Conservation (phyloP, 768 basidiomycete genomes). For the Termitomyces sp. region DNA sequence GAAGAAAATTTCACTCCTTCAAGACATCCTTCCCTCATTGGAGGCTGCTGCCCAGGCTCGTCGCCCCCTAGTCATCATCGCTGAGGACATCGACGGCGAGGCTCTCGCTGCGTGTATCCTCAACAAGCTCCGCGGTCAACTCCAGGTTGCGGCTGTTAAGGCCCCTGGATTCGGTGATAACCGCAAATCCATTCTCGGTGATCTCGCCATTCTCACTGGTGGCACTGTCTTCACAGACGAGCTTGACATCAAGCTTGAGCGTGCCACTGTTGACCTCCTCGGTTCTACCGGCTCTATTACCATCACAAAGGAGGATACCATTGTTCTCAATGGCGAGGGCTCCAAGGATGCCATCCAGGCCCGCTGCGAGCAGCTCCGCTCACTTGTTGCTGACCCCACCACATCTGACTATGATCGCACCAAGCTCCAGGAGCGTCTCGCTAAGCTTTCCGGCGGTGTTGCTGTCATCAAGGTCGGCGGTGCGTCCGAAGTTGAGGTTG, state of each 20-base stretch:
- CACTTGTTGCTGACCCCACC: slow-evolving; percentile 71
- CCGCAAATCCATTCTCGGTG: slow-evolving; percentile 96
- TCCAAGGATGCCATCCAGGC: slow-evolving; percentile 86
- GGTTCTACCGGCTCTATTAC: slow-evolving; percentile 89
- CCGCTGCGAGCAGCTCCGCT: slow-evolving; percentile 94
- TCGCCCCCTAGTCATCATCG: slow-evolving; percentile 93
- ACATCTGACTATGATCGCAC: slow-evolving; percentile 93
- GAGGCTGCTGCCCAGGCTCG: slow-evolving; percentile 75
- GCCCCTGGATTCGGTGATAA: slow-evolving; percentile 99
- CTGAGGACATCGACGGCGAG: slow-evolving; percentile 97
- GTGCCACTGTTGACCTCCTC: slow-evolving; percentile 81
- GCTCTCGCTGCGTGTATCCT: slow-evolving; percentile 96
- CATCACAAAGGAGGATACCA: slow-evolving; percentile 97
- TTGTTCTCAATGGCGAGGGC: slow-evolving; percentile 91
- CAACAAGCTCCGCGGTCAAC: slow-evolving; percentile 98
- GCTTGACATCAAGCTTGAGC: slow-evolving; percentile 96
- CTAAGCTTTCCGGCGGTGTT: slow-evolving; percentile 94
- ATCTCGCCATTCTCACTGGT: slow-evolving; percentile 94
- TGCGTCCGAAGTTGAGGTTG: slow-evolving; percentile 88
- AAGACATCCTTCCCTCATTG: slow-evolving; percentile 92
- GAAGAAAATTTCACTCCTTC: slow-evolving; percentile 95
- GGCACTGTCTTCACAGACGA: slow-evolving; percentile 97
- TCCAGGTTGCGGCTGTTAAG: slow-evolving; percentile 92
- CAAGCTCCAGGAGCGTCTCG: slow-evolving; percentile 95
- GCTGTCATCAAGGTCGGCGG: slow-evolving; percentile 99